Percentiles rank a stretch among this genome's conserved stretches.
phyloP scores from a whole-genome alignment of 768 basidiomycete species.

The Leucogyrophana mollusca region DNA sequence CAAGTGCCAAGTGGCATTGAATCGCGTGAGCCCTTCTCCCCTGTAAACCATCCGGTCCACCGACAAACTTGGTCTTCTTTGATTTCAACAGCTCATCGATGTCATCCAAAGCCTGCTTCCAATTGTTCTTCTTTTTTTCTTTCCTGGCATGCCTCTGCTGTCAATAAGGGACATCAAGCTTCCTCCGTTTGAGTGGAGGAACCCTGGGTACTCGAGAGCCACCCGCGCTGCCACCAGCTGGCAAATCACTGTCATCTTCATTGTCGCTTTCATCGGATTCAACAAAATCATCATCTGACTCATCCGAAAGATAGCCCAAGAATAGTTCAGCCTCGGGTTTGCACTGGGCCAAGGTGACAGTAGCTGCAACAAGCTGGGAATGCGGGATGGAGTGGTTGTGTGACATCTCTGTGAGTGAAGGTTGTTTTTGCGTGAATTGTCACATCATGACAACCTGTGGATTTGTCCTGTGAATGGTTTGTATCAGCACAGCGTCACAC shows the following conservation, averaged over 20 bases:
- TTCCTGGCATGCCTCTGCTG: not conserved
- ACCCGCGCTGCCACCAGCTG: no score
- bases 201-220: no score
- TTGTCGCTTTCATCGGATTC: not conserved
- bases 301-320: not conserved
- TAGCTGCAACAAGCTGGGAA: not conserved
- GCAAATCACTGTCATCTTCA: not conserved
- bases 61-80: constrained; percentile 21
- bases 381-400: not conserved
- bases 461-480: not conserved
- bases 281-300: not conserved
- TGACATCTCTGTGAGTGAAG: not conserved
- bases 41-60: constrained; percentile 28
- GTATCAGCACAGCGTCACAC: not conserved
- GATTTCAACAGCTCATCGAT: constrained; percentile 24
- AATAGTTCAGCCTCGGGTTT: not conserved
- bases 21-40: constrained; percentile 24
- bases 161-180: constrained; percentile 17
- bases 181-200: constrained; percentile 19
- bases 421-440: no score
- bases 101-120: constrained; percentile 14
- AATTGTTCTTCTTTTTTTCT: not conserved
- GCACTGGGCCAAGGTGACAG: not conserved
- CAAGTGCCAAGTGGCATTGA: constrained; percentile 26
- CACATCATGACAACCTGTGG: not conserved